Evolutionary conservation across 352 stramenopile species (phyloP).

Genomic region (Phytopythium kandeliae): DNA sequence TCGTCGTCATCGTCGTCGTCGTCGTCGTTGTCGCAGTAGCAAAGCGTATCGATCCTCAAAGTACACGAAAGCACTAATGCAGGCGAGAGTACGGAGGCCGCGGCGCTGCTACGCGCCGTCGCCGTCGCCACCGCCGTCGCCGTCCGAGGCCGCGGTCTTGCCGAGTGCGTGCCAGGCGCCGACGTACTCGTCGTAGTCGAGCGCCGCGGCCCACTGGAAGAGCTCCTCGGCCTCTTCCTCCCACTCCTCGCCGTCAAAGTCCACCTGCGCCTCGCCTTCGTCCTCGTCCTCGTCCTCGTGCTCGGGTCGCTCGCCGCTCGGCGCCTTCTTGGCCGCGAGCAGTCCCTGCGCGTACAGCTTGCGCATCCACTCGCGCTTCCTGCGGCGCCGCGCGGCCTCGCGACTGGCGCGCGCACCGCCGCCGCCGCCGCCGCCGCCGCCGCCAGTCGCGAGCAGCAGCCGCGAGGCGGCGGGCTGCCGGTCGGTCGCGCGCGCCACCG

Average conservation of each 20-base stretch:
- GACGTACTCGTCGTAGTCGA: slow-evolving; percentile 77
- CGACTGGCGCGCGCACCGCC: slow-evolving; percentile 19
- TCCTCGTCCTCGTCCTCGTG: slow-evolving; percentile 9
- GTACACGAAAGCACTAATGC: too few species aligned
- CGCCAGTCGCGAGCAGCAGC: not conserved
- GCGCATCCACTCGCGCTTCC: slow-evolving; percentile 80
- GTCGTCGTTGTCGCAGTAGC: too few species aligned
- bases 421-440: too few species aligned
- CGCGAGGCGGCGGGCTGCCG: slow-evolving; percentile 6
- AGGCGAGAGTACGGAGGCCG: too few species aligned
- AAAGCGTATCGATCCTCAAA: too few species aligned
- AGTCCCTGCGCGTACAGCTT: slow-evolving; percentile 67
- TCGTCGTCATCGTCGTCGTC: too few species aligned
- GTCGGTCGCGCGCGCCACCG: slow-evolving; percentile 42
- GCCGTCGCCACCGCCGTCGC: too few species aligned
- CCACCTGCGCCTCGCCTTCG: slow-evolving; percentile 25
- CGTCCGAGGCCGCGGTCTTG: slow-evolving; percentile 41
- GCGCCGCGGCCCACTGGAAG: slow-evolving; percentile 55
- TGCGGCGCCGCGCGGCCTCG: slow-evolving; percentile 38
- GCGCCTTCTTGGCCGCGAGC: slow-evolving; percentile 17
- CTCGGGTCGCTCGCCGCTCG: not conserved
- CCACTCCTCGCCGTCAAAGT: slow-evolving; percentile 67
- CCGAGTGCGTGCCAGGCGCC: slow-evolving; percentile 57
- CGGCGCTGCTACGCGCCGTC: too few species aligned
- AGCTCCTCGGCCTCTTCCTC: slow-evolving; percentile 59